Percentiles rank a stretch among this genome's conserved stretches.
These are phyloP conservation scores for Trichoderma brevicompactum DNA, from an alignment of 2,329 filamentous ascomycete genomes.

Conservation along the genomic window DNA sequence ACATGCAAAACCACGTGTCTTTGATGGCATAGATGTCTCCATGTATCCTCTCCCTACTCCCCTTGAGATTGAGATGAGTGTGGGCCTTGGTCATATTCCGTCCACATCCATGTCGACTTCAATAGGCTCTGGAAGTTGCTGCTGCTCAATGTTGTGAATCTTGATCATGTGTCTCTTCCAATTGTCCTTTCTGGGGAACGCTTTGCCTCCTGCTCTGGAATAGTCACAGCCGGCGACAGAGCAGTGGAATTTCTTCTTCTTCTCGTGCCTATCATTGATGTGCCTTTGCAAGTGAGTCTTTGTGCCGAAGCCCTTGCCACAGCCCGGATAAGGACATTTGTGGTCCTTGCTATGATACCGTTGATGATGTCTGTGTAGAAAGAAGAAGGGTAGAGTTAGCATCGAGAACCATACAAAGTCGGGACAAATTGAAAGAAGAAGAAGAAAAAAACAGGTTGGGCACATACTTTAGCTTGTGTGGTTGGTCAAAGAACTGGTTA, in stretches of 20 bases:
- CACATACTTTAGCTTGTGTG: constrained; percentile 62
- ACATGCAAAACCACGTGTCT: neutral
- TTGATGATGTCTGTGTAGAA: constrained; percentile 56
- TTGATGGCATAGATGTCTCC: neutral
- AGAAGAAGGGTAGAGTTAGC: neutral
- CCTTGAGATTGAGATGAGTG: neutral
- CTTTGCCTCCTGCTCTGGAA: constrained; percentile 60
- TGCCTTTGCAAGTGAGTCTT: constrained; percentile 66
- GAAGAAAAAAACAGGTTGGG: constrained; percentile 1
- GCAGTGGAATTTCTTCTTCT: constrained; percentile 64
- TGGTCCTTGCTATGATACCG: constrained; percentile 65
- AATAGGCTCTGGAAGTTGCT: constrained; percentile 48
- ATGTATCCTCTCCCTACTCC: neutral
- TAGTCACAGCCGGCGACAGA: constrained; percentile 59
- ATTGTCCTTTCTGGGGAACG: constrained; percentile 65
- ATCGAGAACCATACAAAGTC: neutral
- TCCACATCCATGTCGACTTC: constrained; percentile 46
- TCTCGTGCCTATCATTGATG: constrained; percentile 64
- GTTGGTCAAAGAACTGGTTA: constrained; percentile 56
- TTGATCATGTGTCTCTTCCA: constrained; percentile 67
- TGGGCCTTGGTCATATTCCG: constrained; percentile 25
- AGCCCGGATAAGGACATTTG: constrained; percentile 57
- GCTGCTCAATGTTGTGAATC: constrained; percentile 55
- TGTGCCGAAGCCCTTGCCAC: constrained; percentile 62
- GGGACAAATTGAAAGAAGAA: neutral